phyloP scores from a whole-genome alignment of 768 basidiomycete species.

The Lentinula boryana region DNA sequence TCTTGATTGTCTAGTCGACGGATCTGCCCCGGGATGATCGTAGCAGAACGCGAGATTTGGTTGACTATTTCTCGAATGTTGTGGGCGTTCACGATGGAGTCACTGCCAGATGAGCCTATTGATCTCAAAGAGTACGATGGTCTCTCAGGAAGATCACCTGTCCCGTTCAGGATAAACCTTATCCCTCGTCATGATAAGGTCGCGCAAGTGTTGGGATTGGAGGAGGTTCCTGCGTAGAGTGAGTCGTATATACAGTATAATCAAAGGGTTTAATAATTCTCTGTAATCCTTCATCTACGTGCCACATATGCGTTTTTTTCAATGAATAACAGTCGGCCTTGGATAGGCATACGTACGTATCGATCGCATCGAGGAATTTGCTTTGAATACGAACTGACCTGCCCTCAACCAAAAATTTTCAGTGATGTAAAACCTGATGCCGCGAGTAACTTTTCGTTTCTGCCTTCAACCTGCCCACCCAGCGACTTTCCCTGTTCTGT shows the following conservation, averaged over 20 bases:
- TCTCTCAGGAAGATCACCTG: slow-evolving; percentile 23
- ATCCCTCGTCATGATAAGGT: slow-evolving; percentile 12
- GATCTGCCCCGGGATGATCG: slow-evolving; percentile 27
- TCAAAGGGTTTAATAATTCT: too few relatives aligned
- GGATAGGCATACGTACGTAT: too few relatives aligned
- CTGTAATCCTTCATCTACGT: too few relatives aligned
- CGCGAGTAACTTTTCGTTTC: not conserved
- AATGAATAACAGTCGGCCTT: too few relatives aligned
- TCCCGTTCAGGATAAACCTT: slow-evolving; percentile 21
- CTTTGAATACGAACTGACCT: not conserved
- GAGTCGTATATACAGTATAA: too few relatives aligned
- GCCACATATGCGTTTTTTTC: too few relatives aligned
- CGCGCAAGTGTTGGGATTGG: slow-evolving; percentile 5
- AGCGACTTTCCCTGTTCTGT: too few relatives aligned
- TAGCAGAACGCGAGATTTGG: slow-evolving; percentile 29
- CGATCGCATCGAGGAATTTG: not conserved
- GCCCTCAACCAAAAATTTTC: not conserved
- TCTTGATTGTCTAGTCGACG: slow-evolving; percentile 13
- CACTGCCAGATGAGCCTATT: slow-evolving; percentile 25
- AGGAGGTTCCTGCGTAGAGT: not conserved
- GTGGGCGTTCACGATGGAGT: slow-evolving; percentile 25
- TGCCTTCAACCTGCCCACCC: too few relatives aligned
- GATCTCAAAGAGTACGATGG: slow-evolving; percentile 28
- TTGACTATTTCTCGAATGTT: slow-evolving; percentile 28
- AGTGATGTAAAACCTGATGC: not conserved